Evolutionary conservation across 306 rosid genomes (phyloP).

Genomic region (Sphenostylis stenocarpa): DNA sequence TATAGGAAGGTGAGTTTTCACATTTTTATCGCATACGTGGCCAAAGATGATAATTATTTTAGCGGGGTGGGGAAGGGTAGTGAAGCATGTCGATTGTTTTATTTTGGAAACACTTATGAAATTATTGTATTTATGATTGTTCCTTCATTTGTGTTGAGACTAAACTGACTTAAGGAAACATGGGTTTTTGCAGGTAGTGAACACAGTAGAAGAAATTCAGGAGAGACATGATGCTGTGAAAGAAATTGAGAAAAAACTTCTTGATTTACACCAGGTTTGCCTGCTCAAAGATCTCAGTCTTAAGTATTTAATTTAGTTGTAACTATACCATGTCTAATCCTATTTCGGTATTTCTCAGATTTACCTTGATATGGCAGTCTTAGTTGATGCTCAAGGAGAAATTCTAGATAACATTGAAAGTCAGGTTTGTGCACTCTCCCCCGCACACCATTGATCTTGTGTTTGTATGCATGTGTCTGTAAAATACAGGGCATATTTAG

Average conservation of each 20-base stretch:
- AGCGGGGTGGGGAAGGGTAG: too few relatives aligned
- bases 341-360: constrained; percentile 50
- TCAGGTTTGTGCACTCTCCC: constrained; percentile 59
- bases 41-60: too few relatives aligned
- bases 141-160: constrained; percentile 4
- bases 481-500: constrained; percentile 32
- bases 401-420: constrained; percentile 88
- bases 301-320: neutral
- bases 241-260: constrained; percentile 93
- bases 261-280: constrained; percentile 90
- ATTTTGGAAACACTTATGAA: constrained; percentile 20
- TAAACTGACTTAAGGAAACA: constrained; percentile 19
- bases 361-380: constrained; percentile 91
- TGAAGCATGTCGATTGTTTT: neutral
- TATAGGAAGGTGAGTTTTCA: neutral
- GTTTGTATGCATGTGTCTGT: constrained; percentile 21
- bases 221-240: constrained; percentile 91
- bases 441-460: constrained; percentile 21
- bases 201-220: constrained; percentile 91
- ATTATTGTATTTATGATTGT: neutral
- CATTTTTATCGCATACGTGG: neutral
- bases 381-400: constrained; percentile 97
- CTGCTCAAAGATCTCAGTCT: constrained; percentile 3
- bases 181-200: constrained; percentile 62
- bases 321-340: constrained; percentile 12